These are phyloP conservation scores for Torulaspora pretoriensis DNA, from an alignment of 1,139 yeast species.

Conservation along the genomic window DNA sequence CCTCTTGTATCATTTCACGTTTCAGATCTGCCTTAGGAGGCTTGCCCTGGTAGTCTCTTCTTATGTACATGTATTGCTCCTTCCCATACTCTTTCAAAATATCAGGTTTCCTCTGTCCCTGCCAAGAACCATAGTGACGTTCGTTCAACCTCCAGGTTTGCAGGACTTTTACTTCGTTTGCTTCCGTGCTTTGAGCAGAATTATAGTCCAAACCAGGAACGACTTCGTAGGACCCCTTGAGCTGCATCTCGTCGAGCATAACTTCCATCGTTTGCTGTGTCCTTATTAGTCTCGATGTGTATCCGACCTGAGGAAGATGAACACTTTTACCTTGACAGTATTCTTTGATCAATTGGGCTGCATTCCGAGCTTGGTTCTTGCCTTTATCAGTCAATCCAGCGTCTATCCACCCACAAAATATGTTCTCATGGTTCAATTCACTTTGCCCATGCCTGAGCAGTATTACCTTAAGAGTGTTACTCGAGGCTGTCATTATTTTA, in stretches of 20 bases:
- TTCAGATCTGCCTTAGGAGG: constrained; percentile 52
- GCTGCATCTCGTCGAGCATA: constrained; percentile 46
- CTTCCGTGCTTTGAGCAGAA: constrained; percentile 7
- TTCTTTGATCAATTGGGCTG: constrained; percentile 49
- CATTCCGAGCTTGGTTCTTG: constrained; percentile 53
- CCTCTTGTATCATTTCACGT: constrained; percentile 35
- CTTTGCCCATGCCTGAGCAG: constrained; percentile 66
- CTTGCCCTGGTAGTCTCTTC: constrained; percentile 63
- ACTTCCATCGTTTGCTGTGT: constrained; percentile 64
- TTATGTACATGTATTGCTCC: constrained; percentile 57
- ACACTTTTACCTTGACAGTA: constrained; percentile 27
- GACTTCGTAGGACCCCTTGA: constrained; percentile 23
- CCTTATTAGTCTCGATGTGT: constrained; percentile 61
- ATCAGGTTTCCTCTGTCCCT: constrained; percentile 60
- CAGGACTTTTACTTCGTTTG: constrained; percentile 25
- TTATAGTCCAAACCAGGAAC: constrained; percentile 21
- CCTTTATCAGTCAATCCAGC: constrained; percentile 61
- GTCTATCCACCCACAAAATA: constrained; percentile 85
- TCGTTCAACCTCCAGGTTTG: constrained; percentile 70
- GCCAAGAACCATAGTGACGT: constrained; percentile 73
- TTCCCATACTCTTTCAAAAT: constrained; percentile 52
- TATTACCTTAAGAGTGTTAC: constrained; percentile 28
- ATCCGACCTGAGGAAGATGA: constrained; percentile 49
- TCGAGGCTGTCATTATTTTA: constrained; percentile 15
- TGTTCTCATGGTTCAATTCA: constrained; percentile 63